Evolutionary conservation across 2,329 filamentous ascomycete genomes (phyloP), one percentile per base, ranked within the genome.

Genomic region (Chalara sp.): DNA sequence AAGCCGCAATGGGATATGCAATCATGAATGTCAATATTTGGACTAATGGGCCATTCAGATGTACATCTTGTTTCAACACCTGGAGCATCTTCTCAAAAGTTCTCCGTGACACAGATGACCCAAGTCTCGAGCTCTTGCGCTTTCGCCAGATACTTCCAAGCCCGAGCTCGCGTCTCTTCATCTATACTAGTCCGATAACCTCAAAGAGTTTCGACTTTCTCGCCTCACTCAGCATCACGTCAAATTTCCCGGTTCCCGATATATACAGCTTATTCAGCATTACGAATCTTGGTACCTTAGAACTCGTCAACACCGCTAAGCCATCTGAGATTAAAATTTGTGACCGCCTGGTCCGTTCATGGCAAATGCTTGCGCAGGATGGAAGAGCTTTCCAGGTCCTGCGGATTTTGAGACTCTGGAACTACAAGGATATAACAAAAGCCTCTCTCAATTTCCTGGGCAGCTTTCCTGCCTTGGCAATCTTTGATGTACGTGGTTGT

Each of bases 311-410:
- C 35, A n/a, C 35, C 35, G 8, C 35, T 37, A 56, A 55, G 21
- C 46, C 40, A 7, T n/a, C 7, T 11, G 42, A 32, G 28, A 6
- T n/a, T 29, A 42, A 41, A 40, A 54, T 67, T 13, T 52, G 53
- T 28, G 63, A 67, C 53, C 52, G 58, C 32, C 42, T 67, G 6
- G 44, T 68, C n/a, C 56, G 62, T 49, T 57, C 63, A 7, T 68
- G 65, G 65, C 53, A 56, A 43, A 43, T 56, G 35, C 53, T 56
- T 40, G 64, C 62, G 8, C 33, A 46, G 7, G 54, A 59, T 13
- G 53, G 60, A 6, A 58, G 54, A 1, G 56, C 57, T 3, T 68
- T 68, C 32, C 51, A 53, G 2, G 56, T 65, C 6, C 47, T 68
- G 42, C 56, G 64, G 48, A 58, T 67, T 12, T 49, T 68, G 32